Conservation (phyloP, 306 rosid genomes). For the Vigna radiata region DNA sequence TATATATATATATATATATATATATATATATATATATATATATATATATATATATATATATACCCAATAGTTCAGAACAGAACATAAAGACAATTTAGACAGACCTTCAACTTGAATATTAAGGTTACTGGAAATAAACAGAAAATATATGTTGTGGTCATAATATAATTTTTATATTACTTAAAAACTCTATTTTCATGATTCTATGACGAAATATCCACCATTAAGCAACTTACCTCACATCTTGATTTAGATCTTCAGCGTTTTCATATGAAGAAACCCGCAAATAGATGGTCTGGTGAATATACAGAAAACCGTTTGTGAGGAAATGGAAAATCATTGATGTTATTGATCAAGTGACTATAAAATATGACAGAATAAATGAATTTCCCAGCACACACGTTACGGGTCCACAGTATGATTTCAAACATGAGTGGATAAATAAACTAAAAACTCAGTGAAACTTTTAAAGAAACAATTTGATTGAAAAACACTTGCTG, state of each 20-base stretch:
- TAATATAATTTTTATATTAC: constrained; percentile 21
- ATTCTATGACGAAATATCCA: constrained; percentile 34
- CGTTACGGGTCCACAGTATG: background rate
- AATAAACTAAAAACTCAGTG: constrained; percentile 6
- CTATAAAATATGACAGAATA: constrained; percentile 11
- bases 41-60: too few species aligned
- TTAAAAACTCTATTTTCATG: constrained; percentile 2
- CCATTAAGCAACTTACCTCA: constrained; percentile 56
- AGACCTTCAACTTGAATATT: constrained; percentile 34
- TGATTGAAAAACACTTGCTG: constrained; percentile 32
- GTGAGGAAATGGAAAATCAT: constrained; percentile 34
- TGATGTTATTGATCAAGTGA: constrained; percentile 4
- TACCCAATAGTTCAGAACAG: too few species aligned
- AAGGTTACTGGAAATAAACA: constrained; percentile 5
- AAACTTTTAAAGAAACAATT: constrained; percentile 30
- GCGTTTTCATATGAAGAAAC: constrained; percentile 67
- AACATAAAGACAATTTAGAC: background rate
- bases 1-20: too few species aligned
- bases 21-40: too few species aligned
- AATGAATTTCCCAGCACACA: constrained; percentile 21
- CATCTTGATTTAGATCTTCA: constrained; percentile 73
- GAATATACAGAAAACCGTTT: constrained; percentile 38
- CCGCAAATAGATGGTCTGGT: constrained; percentile 75
- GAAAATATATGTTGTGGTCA: background rate
- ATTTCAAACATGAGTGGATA: constrained; percentile 26